Conservation (phyloP, 2,329 filamentous ascomycete species). For the Colletotrichum coccodes region DNA sequence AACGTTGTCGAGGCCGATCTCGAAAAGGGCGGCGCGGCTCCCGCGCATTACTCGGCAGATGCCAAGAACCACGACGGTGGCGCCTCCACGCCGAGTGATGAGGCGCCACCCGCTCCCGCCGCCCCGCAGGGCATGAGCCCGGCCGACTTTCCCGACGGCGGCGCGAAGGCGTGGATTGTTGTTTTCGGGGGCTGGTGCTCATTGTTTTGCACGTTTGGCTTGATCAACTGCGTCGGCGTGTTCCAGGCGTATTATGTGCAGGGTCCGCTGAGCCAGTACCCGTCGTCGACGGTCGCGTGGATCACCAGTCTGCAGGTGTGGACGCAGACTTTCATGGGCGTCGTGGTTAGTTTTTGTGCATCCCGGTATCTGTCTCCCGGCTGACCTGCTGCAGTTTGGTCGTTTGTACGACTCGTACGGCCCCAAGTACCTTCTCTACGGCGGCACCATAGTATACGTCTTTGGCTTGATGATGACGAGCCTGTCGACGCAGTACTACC, state of each 20-base stretch:
- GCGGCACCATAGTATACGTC: slow-evolving; percentile 66
- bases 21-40: slow-evolving; percentile 41
- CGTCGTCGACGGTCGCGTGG: slow-evolving; percentile 66
- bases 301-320: slow-evolving; percentile 66
- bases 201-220: slow-evolving; percentile 56
- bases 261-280: slow-evolving; percentile 57
- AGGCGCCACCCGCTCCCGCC: slow-evolving; percentile 22
- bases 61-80: slow-evolving; percentile 31
- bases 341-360: slow-evolving; percentile 48
- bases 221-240: slow-evolving; percentile 59
- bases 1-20: slow-evolving; percentile 44
- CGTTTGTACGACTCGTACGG: slow-evolving; percentile 73
- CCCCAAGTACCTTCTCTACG: slow-evolving; percentile 64
- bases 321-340: slow-evolving; percentile 59
- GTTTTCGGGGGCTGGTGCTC: slow-evolving; percentile 59
- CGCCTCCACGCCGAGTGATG: not conserved
- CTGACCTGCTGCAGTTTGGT: slow-evolving; percentile 53
- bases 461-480: slow-evolving; percentile 74
- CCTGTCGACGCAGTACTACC: slow-evolving; percentile 56
- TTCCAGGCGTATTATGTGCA: slow-evolving; percentile 69
- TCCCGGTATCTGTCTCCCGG: not conserved
- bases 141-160: slow-evolving; percentile 69
- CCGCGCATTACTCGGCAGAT: not conserved
- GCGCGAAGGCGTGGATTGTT: slow-evolving; percentile 65
- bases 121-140: slow-evolving; percentile 45